A percentile compares a stretch with the other conserved stretches of the same genome.
phyloP scores from a whole-genome alignment of 148 eudicot species.

The Rhododendron vialii region DNA sequence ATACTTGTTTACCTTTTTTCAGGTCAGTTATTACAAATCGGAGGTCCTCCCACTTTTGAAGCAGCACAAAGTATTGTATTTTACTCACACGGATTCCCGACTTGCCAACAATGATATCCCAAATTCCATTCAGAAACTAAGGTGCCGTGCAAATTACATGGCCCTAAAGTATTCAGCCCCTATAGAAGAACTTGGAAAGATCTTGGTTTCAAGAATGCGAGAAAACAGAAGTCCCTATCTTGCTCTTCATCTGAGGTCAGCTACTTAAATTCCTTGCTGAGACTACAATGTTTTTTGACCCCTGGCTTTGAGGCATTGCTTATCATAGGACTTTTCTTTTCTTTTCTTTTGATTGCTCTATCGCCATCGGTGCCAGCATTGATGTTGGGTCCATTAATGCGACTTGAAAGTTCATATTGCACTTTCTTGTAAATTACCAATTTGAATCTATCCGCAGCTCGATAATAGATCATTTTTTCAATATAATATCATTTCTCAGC shows the following conservation, averaged over 20 bases:
- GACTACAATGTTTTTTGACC: neutral
- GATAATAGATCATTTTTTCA: neutral
- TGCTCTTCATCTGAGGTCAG: slow-evolving; percentile 87
- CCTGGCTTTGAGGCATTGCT: neutral
- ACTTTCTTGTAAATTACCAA: neutral
- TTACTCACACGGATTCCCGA: slow-evolving; percentile 93
- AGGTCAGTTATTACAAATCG: slow-evolving; percentile 82
- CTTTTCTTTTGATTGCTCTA: neutral
- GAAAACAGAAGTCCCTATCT: slow-evolving; percentile 70
- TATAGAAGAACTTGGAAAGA: slow-evolving; percentile 77
- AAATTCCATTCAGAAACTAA: slow-evolving; percentile 69
- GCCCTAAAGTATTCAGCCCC: slow-evolving; percentile 86
- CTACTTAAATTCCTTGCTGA: neutral
- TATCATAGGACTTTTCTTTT: neutral
- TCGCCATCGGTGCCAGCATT: neutral
- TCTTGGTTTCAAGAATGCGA: slow-evolving; percentile 80
- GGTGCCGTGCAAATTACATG: slow-evolving; percentile 87
- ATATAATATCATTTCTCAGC: neutral
- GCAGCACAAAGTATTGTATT: slow-evolving; percentile 86
- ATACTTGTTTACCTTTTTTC: slow-evolving; percentile 16
- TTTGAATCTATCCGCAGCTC: neutral
- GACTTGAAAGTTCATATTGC: neutral
- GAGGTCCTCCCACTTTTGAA: slow-evolving; percentile 85
- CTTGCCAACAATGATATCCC: slow-evolving; percentile 81
- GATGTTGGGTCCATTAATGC: neutral